Percentiles rank a stretch among this genome's conserved stretches.
These are phyloP conservation scores for Pseudogymnoascus sp. DNA, from an alignment of 2,329 filamentous ascomycete genomes.

Conservation along the genomic window DNA sequence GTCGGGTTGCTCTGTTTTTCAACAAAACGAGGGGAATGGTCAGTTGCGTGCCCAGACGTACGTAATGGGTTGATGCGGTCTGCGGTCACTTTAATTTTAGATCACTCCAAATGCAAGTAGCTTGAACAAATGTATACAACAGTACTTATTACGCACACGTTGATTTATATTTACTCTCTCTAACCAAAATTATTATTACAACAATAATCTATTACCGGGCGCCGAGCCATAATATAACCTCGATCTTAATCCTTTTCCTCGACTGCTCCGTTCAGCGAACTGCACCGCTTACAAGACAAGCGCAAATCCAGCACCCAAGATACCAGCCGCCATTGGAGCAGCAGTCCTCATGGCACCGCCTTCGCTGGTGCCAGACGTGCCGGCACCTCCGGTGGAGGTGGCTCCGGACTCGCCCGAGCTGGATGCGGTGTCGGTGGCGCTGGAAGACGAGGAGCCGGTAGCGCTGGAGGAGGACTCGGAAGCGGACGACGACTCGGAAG, in stretches of 20 bases:
- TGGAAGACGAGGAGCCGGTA: background rate
- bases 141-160: background rate
- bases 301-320: background rate
- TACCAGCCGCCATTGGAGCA: background rate
- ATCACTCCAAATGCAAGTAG: background rate
- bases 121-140: background rate
- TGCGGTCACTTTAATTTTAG: background rate
- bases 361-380: background rate
- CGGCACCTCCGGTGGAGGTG: background rate
- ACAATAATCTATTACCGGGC: slow-evolving; percentile 6
- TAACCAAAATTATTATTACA: slow-evolving; percentile 1
- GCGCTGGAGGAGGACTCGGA: background rate
- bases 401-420: background rate
- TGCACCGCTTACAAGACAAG: background rate
- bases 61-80: background rate
- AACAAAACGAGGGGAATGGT: background rate
- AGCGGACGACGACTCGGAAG: background rate
- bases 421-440: background rate
- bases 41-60: background rate
- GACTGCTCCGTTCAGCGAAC: background rate
- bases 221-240: slow-evolving; percentile 1
- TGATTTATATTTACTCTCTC: slow-evolving; percentile 1
- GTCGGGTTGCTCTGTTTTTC: background rate
- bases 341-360: background rate
- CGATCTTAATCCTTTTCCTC: background rate